Base-by-base conservation (phyloP, 2,329 filamentous ascomycete genomes). In the Myriosclerotinia scirpicola region DNA sequence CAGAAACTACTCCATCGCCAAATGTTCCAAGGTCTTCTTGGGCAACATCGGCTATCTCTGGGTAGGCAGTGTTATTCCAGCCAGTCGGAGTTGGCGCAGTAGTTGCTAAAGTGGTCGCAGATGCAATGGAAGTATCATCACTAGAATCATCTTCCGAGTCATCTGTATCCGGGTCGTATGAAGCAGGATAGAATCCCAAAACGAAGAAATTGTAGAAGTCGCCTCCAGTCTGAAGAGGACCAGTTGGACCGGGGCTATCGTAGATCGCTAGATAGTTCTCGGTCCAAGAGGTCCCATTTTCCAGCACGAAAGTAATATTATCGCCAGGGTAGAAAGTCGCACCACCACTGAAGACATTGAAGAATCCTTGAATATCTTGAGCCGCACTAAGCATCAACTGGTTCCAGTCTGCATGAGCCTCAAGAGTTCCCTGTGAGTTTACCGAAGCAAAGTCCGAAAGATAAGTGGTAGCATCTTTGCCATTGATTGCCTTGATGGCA, bases 401-500 rank as follows among this genome's bases (percentile, higher is more conserved):
- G 67, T 80, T 80, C 67, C 77, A 80, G 20, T 78, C 77, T 6
- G 78, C 73, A 65, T 80, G 76, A 11, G 70, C 68, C 52, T 80
- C 79, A 54, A 79, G 73, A 40, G 76, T 54, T 56, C 73, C 58
- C 65, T 75, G 58, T 64, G 73, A 68, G 67, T 76, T 73, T 69
- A 75, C 73, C 67, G 76, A 78, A 72, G 69, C 72, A 34, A 80
- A 80, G 1, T 81, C 76, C 53, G 81, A 76, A 40, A 87, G 76
- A 64, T 79, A 83, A 0, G 78, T 76, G 3, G 78, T 79, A 1
- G 80, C 82, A 55, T 85, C 78, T 59, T 80, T 73, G 34, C 82
- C 85, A 70, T 89, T 83, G 73, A 88, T 87, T 65, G 80, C 76
- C 1, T 76, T 74, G 38, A 88, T 79, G 1, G 83, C 78, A 0